Base-by-base conservation (phyloP, 1,139 yeast genomes). In the Kazachstania sp. region DNA sequence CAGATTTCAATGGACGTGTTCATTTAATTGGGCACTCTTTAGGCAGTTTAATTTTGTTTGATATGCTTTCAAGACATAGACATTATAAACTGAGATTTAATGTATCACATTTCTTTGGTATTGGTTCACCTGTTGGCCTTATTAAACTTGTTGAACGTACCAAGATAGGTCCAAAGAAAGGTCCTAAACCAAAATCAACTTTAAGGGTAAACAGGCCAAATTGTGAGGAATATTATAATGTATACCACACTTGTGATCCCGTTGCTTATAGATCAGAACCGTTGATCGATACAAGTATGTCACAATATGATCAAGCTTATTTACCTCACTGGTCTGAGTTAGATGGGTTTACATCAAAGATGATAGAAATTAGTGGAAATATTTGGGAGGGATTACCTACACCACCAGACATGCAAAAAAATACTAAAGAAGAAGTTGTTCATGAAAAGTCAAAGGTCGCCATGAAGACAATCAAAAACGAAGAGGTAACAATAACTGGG, bases 71-170 rank as follows among this genome's bases (percentile, higher is more conserved):
- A 1, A 63, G 71, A 30, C 94, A 84, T 60, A 78, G 80, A 1
- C 64, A 47, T 12, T 56, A 50, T n/a, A 61, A 73, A 36, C 69
- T 90, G 34, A 71, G 75, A 36, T 92, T 92, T 61, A 77, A 81
- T 13, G 88, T 86, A 2, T 80, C 80, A 15, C 84, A 84, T 56
- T 73, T 83, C 54, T 88, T 88, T 60, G 77, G 88, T 29, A 77
- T 84, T 16, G 98, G 98, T 0, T 86, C 95, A 2, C 97, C 97
- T 1, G 80, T 84, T 19, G 97, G 95, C 2, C 81, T 88, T 42
- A 88, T 92, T 66, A 83, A 84, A 60, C 68, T 87, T 29, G 72
- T 86, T 37, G 79, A 78, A 54, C 76, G 80, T 41, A 75, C 74
- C 45, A 77, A 75, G 47, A 73, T 85, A 15, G 67, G 67, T 8